These are phyloP conservation scores for Cardamine occulta DNA, from an alignment of 345 rosid genomes.

Conservation along the genomic window DNA sequence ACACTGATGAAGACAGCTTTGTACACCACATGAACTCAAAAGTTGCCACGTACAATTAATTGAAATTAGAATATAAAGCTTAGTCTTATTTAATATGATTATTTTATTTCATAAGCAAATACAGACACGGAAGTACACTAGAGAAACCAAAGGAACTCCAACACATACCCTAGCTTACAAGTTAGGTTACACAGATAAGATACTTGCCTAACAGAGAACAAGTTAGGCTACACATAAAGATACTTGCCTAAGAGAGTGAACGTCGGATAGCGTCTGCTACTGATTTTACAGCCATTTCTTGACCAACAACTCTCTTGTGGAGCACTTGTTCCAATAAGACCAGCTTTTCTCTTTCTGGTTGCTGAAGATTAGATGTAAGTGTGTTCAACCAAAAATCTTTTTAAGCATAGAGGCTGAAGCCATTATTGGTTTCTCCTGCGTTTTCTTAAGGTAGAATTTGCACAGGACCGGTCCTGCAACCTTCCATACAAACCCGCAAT, in stretches of 20 bases:
- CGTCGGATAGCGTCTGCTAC: too few relatives aligned
- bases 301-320: too few relatives aligned
- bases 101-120: too few relatives aligned
- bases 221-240: constrained; percentile 48
- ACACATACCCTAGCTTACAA: background rate
- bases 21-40: constrained; percentile 28
- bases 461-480: constrained; percentile 71
- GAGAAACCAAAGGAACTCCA: background rate
- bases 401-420: constrained; percentile 49
- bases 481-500: constrained; percentile 73
- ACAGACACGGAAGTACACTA: background rate
- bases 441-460: constrained; percentile 36
- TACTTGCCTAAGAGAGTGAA: too few relatives aligned
- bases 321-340: too few relatives aligned
- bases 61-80: too few relatives aligned
- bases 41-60: constrained; percentile 30
- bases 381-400: constrained; percentile 45
- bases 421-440: constrained; percentile 31
- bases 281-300: too few relatives aligned
- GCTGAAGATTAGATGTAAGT: too few relatives aligned
- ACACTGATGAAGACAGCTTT: constrained; percentile 34
- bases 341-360: too few relatives aligned
- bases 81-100: too few relatives aligned
- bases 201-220: constrained; percentile 6
- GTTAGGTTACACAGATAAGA: constrained; percentile 20